These are phyloP conservation scores for Mycosarcoma mackinlayi DNA, from an alignment of 1,284 basidiomycete species.

Conservation along the genomic window DNA sequence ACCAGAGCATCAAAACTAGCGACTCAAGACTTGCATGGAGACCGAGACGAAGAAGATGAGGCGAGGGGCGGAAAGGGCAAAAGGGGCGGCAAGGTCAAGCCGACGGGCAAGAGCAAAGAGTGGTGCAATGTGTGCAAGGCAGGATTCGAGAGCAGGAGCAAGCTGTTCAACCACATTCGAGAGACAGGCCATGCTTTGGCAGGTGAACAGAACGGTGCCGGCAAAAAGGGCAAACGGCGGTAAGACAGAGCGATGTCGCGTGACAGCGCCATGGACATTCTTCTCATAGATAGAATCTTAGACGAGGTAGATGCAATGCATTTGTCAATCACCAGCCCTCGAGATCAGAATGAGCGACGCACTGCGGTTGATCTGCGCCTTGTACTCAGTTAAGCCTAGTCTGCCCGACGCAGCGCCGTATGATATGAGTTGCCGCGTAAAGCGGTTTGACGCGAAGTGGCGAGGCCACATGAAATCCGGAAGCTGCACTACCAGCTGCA, in stretches of 20 bases:
- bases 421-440: constrained; percentile 9
- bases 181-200: constrained; percentile 80
- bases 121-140: constrained; percentile 79
- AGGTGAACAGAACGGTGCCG: constrained; percentile 14
- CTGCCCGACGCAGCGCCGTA: too few relatives aligned
- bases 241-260: not conserved
- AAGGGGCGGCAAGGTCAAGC: constrained; percentile 26
- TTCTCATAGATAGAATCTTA: not conserved
- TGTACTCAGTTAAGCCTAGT: too few relatives aligned
- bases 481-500: constrained; percentile 4
- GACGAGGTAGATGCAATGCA: too few relatives aligned
- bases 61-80: constrained; percentile 19
- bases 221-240: constrained; percentile 25
- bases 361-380: too few relatives aligned
- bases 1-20: constrained; percentile 4
- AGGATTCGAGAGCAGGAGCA: constrained; percentile 79
- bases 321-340: too few relatives aligned
- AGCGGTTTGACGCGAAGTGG: constrained; percentile 1
- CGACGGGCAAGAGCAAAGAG: constrained; percentile 63
- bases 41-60: not conserved
- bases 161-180: constrained; percentile 81
- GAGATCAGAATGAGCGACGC: too few relatives aligned
- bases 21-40: constrained; percentile 5
- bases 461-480: not conserved
- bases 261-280: not conserved